Percentiles rank a stretch among this genome's conserved stretches.
These are phyloP conservation scores for Barnettozyma salicaria DNA, from an alignment of 805 yeast species.

Conservation along the genomic window DNA sequence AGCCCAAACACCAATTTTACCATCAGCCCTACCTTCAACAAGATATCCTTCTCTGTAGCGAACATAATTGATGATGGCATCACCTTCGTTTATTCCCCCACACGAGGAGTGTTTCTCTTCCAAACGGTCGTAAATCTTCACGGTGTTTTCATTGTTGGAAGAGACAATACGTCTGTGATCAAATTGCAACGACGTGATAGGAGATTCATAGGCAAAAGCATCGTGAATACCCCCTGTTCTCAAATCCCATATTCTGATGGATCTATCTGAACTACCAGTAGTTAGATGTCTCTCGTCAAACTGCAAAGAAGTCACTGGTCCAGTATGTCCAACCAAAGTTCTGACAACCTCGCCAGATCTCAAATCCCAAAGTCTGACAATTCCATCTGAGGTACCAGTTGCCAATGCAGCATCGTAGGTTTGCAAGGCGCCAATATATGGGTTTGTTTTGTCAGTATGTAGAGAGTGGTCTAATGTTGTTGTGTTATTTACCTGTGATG, in stretches of 20 bases:
- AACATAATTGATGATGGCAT: constrained; percentile 34
- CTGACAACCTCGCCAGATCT: constrained; percentile 62
- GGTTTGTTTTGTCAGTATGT: constrained; percentile 21
- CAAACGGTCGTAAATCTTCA: constrained; percentile 53
- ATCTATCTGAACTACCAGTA: constrained; percentile 59
- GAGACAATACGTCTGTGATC: constrained; percentile 51
- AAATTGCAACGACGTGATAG: constrained; percentile 52
- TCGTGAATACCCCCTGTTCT: constrained; percentile 58
- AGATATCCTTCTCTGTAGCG: constrained; percentile 58
- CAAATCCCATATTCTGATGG: constrained; percentile 67
- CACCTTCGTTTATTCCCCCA: constrained; percentile 34
- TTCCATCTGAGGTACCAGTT: constrained; percentile 71
- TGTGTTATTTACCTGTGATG: constrained; percentile 31
- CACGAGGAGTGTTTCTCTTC: constrained; percentile 48
- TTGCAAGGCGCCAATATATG: constrained; percentile 61
- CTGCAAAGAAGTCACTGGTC: constrained; percentile 59
- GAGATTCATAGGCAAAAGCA: constrained; percentile 54
- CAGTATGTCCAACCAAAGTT: constrained; percentile 60
- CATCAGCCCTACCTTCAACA: constrained; percentile 58
- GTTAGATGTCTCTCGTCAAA: constrained; percentile 61
- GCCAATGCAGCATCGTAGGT: constrained; percentile 74
- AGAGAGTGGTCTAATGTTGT: constrained; percentile 12
- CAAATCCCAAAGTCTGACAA: constrained; percentile 71
- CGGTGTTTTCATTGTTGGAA: constrained; percentile 42
- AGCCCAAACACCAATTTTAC: constrained; percentile 64